phyloP scores from a whole-genome alignment of 164 flowering plant species.

The Euptelea pleiosperma region DNA sequence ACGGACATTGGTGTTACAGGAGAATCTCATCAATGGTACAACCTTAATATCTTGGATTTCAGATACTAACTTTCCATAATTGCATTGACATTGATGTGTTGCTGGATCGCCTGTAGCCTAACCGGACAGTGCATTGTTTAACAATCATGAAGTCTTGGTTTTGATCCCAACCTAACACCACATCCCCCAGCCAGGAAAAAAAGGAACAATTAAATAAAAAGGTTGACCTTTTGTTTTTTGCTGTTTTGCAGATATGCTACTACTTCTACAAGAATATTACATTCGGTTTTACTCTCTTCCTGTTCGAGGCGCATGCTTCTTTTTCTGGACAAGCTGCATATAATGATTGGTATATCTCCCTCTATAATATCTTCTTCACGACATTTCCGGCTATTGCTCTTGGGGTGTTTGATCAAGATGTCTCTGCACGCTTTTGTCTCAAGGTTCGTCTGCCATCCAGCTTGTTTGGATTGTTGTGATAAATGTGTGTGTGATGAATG shows the following conservation, averaged over 20 bases:
- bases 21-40: slow-evolving; percentile 88
- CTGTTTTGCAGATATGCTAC: slow-evolving; percentile 81
- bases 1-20: slow-evolving; percentile 99
- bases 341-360: slow-evolving; percentile 90
- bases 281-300: slow-evolving; percentile 74
- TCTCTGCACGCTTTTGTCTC: slow-evolving; percentile 72
- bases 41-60: background rate
- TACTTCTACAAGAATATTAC: slow-evolving; percentile 92
- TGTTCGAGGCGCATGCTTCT: slow-evolving; percentile 67
- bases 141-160: too few species aligned
- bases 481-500: background rate
- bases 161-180: background rate
- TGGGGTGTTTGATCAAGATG: slow-evolving; percentile 96
- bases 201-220: background rate
- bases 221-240: slow-evolving; percentile 4
- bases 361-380: slow-evolving; percentile 86
- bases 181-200: background rate
- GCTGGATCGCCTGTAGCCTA: too few species aligned
- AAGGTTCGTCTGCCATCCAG: slow-evolving; percentile 46
- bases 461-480: background rate
- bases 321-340: slow-evolving; percentile 84
- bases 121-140: too few species aligned
- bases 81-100: background rate
- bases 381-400: slow-evolving; percentile 79
- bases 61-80: background rate